A percentile compares a stretch with the other conserved stretches of the same genome.
phyloP scores from a whole-genome alignment of 768 basidiomycete species.

The Crassisporium funariophilum region DNA sequence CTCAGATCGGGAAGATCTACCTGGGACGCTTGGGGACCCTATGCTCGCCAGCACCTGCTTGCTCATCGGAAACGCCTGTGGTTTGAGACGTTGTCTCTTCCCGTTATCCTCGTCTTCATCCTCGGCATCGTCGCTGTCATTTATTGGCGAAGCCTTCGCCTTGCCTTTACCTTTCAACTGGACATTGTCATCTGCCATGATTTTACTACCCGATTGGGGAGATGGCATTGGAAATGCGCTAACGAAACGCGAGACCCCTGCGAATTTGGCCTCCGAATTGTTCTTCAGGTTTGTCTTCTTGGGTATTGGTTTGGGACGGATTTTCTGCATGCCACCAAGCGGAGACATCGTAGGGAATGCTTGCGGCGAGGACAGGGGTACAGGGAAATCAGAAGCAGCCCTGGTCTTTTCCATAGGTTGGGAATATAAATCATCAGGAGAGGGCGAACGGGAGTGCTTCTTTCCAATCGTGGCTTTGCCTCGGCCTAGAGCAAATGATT shows the following conservation, averaged over 20 bases:
- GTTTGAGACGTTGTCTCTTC: slow-evolving; percentile 13
- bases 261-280: background rate
- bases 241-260: slow-evolving; percentile 1
- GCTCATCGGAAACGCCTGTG: slow-evolving; percentile 42
- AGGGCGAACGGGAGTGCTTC: slow-evolving; percentile 2
- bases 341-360: slow-evolving; percentile 12
- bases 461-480: background rate
- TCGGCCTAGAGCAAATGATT: background rate
- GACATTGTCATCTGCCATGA: background rate
- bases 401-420: slow-evolving; percentile 4
- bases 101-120: slow-evolving; percentile 8
- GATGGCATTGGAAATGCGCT: slow-evolving; percentile 21
- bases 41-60: slow-evolving; percentile 44
- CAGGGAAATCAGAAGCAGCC: slow-evolving; percentile 6
- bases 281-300: background rate
- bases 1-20: slow-evolving; percentile 17
- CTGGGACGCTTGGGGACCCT: slow-evolving; percentile 19
- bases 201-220: slow-evolving; percentile 12
- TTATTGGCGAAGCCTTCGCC: background rate
- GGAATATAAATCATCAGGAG: slow-evolving; percentile 3
- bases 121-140: slow-evolving; percentile 7
- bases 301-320: background rate
- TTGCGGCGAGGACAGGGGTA: background rate
- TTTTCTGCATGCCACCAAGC: background rate
- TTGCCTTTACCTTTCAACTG: slow-evolving; percentile 21